These are phyloP conservation scores for Helicocarpus griseus DNA, from an alignment of 2,329 filamentous ascomycete genomes.

Conservation along the genomic window DNA sequence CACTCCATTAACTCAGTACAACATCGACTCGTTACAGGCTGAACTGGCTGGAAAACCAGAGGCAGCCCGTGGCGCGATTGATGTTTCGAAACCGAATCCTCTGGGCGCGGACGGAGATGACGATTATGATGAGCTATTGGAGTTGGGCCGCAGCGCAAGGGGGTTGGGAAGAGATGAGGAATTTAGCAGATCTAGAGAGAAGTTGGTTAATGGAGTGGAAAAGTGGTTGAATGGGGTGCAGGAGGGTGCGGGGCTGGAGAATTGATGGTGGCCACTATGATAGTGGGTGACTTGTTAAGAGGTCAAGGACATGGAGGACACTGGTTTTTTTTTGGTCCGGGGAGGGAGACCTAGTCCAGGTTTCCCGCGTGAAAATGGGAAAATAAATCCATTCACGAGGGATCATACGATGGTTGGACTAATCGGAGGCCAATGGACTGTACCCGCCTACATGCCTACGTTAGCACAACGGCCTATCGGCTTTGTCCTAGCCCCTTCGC, in stretches of 20 bases:
- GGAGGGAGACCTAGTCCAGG: no score
- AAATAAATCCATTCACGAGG: no score
- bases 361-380: no score
- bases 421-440: no score
- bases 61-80: not conserved
- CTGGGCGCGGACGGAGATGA: not conserved
- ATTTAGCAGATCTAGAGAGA: not conserved
- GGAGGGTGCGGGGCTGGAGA: not conserved
- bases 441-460: no score
- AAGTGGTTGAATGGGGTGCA: not conserved
- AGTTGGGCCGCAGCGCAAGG: not conserved
- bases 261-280: not conserved
- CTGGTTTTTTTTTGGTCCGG: no score
- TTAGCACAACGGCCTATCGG: no score
- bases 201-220: not conserved
- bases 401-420: no score
- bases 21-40: slow-evolving; percentile 5
- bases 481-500: no score
- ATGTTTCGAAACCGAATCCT: slow-evolving; percentile 1
- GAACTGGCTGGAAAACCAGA: not conserved
- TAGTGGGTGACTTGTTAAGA: no score
- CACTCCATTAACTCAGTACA: slow-evolving; percentile 7
- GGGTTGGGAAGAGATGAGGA: not conserved
- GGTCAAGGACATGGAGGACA: no score
- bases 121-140: slow-evolving; percentile 1